Evolutionary conservation across 208 protist species (phyloP).

Genomic region (Angomonas ambiguus): DNA sequence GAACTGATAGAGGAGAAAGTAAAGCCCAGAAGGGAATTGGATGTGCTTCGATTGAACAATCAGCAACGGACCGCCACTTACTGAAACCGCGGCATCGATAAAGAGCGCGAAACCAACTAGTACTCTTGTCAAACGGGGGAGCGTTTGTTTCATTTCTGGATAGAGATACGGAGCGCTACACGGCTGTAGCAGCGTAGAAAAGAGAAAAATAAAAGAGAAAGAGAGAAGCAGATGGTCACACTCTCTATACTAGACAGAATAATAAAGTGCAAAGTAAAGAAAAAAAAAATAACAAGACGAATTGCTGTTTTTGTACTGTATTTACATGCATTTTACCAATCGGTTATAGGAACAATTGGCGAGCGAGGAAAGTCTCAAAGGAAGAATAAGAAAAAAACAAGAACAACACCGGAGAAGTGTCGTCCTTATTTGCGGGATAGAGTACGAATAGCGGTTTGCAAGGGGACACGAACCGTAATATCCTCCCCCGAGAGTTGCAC

Average conservation of each 20-base stretch:
- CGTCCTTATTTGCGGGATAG: conserved; percentile 23
- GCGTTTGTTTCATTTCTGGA: background rate
- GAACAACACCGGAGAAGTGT: background rate
- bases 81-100: conserved; percentile 30
- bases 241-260: no score
- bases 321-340: no score
- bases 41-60: conserved; percentile 25
- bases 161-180: no score
- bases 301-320: background rate
- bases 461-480: conserved; percentile 17
- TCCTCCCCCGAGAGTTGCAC: conserved; percentile 36
- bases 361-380: no score
- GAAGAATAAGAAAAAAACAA: conserved; percentile 4
- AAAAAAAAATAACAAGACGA: conserved; percentile 7
- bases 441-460: conserved; percentile 19
- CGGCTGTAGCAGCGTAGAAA: conserved; percentile 1
- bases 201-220: background rate
- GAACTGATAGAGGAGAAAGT: conserved; percentile 38
- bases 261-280: background rate
- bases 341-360: no score
- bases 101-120: conserved; percentile 18
- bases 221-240: background rate
- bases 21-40: conserved; percentile 20
- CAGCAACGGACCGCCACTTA: conserved; percentile 29
- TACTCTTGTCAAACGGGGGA: background rate